phyloP scores from a whole-genome alignment of 2,329 filamentous ascomycete species.

The Pestalotiopsis sp. region DNA sequence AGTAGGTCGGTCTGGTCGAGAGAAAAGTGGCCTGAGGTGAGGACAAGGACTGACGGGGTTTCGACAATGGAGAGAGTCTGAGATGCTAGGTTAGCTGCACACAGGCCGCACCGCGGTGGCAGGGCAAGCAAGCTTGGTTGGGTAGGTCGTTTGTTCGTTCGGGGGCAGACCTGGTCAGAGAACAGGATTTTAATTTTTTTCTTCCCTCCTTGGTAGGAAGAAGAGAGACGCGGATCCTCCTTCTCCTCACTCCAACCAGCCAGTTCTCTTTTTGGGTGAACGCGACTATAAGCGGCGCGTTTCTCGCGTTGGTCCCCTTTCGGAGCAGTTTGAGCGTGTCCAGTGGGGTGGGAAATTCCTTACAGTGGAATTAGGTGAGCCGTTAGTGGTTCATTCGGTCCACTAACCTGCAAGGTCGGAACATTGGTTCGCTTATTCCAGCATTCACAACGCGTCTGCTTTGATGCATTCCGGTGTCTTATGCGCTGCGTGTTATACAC shows the following conservation, averaged over 20 bases:
- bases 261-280: neutral
- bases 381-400: conserved; percentile 2
- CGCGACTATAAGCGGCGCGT: neutral
- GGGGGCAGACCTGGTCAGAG: too few relatives aligned
- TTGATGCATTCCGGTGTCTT: neutral
- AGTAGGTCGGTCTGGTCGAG: conserved; percentile 11
- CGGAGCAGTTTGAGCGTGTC: neutral
- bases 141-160: too few relatives aligned
- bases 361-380: conserved; percentile 6
- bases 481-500: neutral
- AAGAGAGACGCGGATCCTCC: neutral
- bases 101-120: conserved; percentile 5
- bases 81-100: neutral
- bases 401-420: neutral
- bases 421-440: neutral
- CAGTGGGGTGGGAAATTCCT: neutral
- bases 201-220: too few relatives aligned
- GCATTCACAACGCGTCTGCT: neutral
- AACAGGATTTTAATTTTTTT: too few relatives aligned
- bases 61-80: neutral
- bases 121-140: too few relatives aligned
- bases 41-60: neutral
- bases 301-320: neutral
- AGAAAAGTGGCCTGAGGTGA: conserved; percentile 1
- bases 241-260: conserved; percentile 6